Evolutionary conservation across 2,329 filamentous ascomycete species (phyloP).

Genomic region (Trichoderma oligosporum): DNA sequence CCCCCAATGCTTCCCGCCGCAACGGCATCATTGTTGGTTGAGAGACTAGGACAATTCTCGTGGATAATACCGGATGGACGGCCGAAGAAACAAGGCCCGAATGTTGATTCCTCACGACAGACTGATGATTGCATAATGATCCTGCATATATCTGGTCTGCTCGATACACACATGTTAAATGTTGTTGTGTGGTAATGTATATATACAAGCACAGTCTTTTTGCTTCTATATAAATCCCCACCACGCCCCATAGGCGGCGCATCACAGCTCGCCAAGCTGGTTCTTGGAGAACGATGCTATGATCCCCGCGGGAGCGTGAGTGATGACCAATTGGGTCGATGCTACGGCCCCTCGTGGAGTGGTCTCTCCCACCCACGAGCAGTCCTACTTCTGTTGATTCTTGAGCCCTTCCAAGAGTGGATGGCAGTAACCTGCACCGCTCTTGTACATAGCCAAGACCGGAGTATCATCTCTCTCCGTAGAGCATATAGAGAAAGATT

Average conservation of each 20-base stretch:
- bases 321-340: slow-evolving; percentile 48
- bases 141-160: slow-evolving; percentile 30
- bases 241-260: slow-evolving; percentile 30
- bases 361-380: slow-evolving; percentile 29
- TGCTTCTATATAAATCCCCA: slow-evolving; percentile 26
- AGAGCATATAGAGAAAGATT: slow-evolving; percentile 18
- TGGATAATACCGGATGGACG: slow-evolving; percentile 16
- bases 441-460: slow-evolving; percentile 21
- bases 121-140: slow-evolving; percentile 24
- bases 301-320: slow-evolving; percentile 22
- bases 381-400: slow-evolving; percentile 33
- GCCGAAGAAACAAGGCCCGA: slow-evolving; percentile 30
- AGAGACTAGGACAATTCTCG: slow-evolving; percentile 16
- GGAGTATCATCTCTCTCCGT: slow-evolving; percentile 23
- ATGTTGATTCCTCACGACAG: slow-evolving; percentile 35
- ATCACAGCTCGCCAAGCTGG: slow-evolving; percentile 41
- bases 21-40: slow-evolving; percentile 59
- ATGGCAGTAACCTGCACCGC: neutral
- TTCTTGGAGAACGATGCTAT: slow-evolving; percentile 34
- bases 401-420: slow-evolving; percentile 24
- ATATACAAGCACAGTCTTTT: slow-evolving; percentile 27
- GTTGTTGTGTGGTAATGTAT: slow-evolving; percentile 26
- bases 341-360: slow-evolving; percentile 47
- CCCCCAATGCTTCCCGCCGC: slow-evolving; percentile 53
- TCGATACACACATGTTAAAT: slow-evolving; percentile 27